phyloP scores from a whole-genome alignment of 306 rosid genomes.

The Rosa rugosa region DNA sequence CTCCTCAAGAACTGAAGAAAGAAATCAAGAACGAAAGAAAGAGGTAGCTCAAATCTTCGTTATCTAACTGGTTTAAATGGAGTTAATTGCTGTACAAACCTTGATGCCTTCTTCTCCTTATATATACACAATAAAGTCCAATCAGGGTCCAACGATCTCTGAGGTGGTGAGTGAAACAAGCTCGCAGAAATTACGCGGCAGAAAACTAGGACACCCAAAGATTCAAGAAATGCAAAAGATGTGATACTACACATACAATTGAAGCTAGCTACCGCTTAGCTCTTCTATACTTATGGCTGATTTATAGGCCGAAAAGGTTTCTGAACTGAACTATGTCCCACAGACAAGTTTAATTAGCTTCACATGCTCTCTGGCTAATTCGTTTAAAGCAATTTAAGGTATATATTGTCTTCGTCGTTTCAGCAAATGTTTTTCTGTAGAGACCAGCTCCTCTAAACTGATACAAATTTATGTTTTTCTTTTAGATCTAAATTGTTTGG shows the following conservation, averaged over 20 bases:
- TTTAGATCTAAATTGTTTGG: background rate
- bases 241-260: background rate
- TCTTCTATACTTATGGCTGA: background rate
- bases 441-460: background rate
- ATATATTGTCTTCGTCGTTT: too few species aligned
- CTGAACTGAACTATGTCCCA: background rate
- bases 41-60: background rate
- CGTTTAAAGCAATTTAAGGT: too few species aligned
- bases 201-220: background rate
- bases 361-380: background rate
- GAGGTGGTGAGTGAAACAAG: background rate
- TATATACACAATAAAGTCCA: background rate
- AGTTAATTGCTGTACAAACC: background rate
- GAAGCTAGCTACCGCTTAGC: constrained; percentile 1
- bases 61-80: background rate
- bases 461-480: too few species aligned
- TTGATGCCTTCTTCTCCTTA: background rate
- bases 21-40: background rate
- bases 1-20: constrained; percentile 1
- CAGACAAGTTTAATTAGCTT: background rate
- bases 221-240: constrained; percentile 24
- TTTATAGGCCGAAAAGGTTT: background rate
- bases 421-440: background rate
- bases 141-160: constrained; percentile 7
- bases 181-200: background rate